Evolutionary conservation across 495 filamentous ascomycete genomes (phyloP), one percentile per base, ranked within the genome.

Genomic region (Lasiosphaeria ovina): DNA sequence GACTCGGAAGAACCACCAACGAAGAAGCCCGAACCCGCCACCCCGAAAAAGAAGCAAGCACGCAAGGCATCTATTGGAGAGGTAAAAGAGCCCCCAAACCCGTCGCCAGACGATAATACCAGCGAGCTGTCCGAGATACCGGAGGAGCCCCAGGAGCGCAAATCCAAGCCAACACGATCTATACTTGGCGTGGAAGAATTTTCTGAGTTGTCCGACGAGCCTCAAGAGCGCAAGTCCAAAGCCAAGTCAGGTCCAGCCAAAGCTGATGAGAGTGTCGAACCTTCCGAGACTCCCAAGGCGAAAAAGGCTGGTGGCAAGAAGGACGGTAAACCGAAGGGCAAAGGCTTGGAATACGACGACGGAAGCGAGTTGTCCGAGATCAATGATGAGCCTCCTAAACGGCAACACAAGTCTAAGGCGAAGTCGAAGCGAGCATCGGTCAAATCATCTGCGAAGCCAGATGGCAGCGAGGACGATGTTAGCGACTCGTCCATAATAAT

Each of bases 291-390:
- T 24, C 24, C 24, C 24, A 24, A 24, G 24, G 24, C 24, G 24
- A 24, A 24, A 24, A 24, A 24, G 24, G 24, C 24, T 24, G 2
- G 24, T 24, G 24, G 24, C 24, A 24, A 24, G 4, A 35, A 45
- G 32, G 58, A 51, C 9, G 45, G 42, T 31, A 36, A 44, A 32
- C 52, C 57, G 5, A 31, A 36, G n/a, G 10, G 11, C 12, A 44
- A 55, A 33, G 10, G 35, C 2, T 16, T 10, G 51, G 33, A n/a
- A 8, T 78, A 84, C 33, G 82, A 80, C 35, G 91, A 88, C 2
- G 87, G 89, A 48, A 93, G 90, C 68, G 91, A 93, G 54, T 79
- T 93, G 78, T 96, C 92, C 7, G 80, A 85, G 3, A 77, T 96
- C 24, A 60, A 90, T 31, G 91, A 93, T 64, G 87, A 91, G 50